These are phyloP conservation scores for Syzygium syzygioides DNA, from an alignment of 441 rosid species.

Conservation along the genomic window DNA sequence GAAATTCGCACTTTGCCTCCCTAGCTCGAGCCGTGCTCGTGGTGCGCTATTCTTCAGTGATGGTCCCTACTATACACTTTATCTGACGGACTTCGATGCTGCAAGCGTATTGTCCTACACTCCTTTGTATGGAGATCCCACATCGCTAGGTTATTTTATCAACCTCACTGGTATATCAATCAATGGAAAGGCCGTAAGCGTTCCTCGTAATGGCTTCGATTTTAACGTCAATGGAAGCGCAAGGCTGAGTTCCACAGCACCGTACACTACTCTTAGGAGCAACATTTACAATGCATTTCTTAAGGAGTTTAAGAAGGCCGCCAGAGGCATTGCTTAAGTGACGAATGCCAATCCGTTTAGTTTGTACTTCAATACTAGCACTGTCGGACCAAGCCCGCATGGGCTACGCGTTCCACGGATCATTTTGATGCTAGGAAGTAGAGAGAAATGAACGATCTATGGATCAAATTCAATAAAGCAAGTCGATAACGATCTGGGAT, in stretches of 20 bases:
- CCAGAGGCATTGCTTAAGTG: not conserved
- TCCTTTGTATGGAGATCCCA: not conserved
- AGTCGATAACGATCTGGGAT: not conserved
- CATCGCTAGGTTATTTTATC: too few species aligned
- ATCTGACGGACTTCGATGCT: not conserved
- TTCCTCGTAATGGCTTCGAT: too few species aligned
- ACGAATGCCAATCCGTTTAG: not conserved
- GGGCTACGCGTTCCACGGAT: not conserved
- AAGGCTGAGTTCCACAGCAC: not conserved
- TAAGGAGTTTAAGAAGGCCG: not conserved
- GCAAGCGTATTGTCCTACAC: constrained; percentile 23
- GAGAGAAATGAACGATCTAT: not conserved
- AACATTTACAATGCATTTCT: not conserved
- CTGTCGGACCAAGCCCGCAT: not conserved
- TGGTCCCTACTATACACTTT: not conserved
- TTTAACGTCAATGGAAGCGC: too few species aligned
- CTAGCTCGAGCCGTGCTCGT: constrained; percentile 12
- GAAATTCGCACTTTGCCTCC: constrained; percentile 32
- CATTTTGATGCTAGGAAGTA: not conserved
- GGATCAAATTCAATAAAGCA: not conserved
- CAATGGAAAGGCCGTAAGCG: too few species aligned
- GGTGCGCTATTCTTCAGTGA: constrained; percentile 14
- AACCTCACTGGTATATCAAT: too few species aligned
- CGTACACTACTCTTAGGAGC: not conserved
- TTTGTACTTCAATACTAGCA: not conserved